A percentile compares a stretch with the other conserved stretches of the same genome.
Conservation (phyloP, 768 basidiomycete species). For the Lentinula sp. region DNA sequence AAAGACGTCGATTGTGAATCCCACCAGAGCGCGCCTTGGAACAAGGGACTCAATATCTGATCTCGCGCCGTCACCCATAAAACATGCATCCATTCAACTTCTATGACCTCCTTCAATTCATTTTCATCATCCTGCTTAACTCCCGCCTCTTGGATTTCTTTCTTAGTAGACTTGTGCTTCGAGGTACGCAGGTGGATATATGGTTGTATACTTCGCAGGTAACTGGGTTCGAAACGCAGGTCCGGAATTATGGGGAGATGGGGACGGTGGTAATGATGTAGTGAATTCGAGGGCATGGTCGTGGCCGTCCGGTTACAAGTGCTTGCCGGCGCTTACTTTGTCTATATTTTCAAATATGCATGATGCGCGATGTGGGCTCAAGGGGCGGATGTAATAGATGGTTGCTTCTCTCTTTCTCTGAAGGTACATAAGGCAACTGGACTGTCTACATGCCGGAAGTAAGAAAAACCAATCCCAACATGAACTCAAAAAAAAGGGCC, state of each 20-base stretch:
- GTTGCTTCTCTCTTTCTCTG: too few relatives aligned
- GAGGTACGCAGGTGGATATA: not conserved
- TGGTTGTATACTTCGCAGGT: not conserved
- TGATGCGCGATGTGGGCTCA: too few relatives aligned
- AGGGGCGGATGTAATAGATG: too few relatives aligned
- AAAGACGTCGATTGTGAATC: conserved; percentile 13
- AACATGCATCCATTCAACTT: conserved; percentile 52
- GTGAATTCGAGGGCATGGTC: not conserved
- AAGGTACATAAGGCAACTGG: too few relatives aligned
- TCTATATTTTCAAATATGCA: too few relatives aligned
- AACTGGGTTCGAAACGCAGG: not conserved
- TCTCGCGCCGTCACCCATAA: conserved; percentile 62
- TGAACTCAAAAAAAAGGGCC: conserved; percentile 7
- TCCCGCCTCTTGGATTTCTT: not conserved
- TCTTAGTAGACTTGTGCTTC: not conserved
- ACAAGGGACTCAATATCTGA: conserved; percentile 60
- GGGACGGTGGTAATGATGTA: not conserved
- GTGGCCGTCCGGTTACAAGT: not conserved
- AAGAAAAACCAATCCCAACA: too few relatives aligned
- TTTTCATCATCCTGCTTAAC: not conserved
- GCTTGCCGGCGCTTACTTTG: not conserved
- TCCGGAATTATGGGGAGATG: not conserved
- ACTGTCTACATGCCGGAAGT: too few relatives aligned
- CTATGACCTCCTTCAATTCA: conserved; percentile 28
- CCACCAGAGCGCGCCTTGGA: conserved; percentile 66